Evolutionary conservation across 495 filamentous ascomycete genomes (phyloP), one percentile per base, ranked within the genome.

Genomic region (Penicillium coprophilum): DNA sequence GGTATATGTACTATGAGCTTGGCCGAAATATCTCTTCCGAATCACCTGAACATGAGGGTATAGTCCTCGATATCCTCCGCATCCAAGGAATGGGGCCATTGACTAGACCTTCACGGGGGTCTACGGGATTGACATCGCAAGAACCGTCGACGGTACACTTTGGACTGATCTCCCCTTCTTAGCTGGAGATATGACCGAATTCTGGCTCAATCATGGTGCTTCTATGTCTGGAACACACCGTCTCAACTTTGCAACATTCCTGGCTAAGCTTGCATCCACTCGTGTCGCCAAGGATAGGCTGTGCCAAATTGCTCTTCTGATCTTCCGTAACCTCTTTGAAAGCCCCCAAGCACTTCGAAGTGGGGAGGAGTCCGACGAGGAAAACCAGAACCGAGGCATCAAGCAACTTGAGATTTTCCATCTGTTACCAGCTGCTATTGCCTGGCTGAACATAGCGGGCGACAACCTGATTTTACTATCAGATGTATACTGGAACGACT

Each of bases 101-200:
- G 23, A 57, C 44, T 51, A 12, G 63, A 27, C 60, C 55, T 8
- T 40, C 40, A n/a, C 38, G 23, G 55, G 63, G 3, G 34, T 7
- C 7, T 41, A 48, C 12, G 63, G 57, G 9, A 17, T 66, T 45
- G 63, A 63, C 47, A 50, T 58, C 27, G 63, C 60, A 49, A 28
- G 56, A 55, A 63, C 56, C 7, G 45, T 39, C 19, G 60, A 62
- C 6, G 63, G 63, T 5, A 52, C 50, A 34, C 51, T 66, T 38
- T 66, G 60, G 60, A 60, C 56, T 46, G 63, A 63, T 46, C 50
- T 63, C 6, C 63, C 63, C 17, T 66, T 66, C 48, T 55, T 66
- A n/a, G 55, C 39, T 11, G 36, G 8, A 7, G 60, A 66, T 31
- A 66, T 63, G 55, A 59, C 55, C 20, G 19, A 38, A 4, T 63